Conservation (phyloP, 306 rosid species). For the Pyrus communis region DNA sequence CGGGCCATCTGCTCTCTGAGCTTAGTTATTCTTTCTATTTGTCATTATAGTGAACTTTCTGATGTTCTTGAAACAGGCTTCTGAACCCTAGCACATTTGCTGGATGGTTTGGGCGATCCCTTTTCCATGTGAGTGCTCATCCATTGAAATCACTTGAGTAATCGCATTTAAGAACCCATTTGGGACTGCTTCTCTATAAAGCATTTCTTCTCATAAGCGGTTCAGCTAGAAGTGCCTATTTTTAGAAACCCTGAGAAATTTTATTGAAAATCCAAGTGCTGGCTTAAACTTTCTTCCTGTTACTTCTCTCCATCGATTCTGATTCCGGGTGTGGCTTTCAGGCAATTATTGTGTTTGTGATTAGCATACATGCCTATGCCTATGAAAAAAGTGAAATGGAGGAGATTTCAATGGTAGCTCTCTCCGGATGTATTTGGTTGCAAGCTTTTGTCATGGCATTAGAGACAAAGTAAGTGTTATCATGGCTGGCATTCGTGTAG, state of each 20-base stretch:
- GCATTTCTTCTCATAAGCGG: neutral
- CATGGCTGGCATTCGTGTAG: neutral
- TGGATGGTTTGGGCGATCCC: slow-evolving; percentile 98
- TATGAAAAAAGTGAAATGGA: slow-evolving; percentile 90
- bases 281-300: slow-evolving; percentile 1
- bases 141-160: neutral
- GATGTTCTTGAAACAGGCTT: slow-evolving; percentile 53
- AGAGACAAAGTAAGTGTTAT: slow-evolving; percentile 83
- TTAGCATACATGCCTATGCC: slow-evolving; percentile 86
- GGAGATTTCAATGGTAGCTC: slow-evolving; percentile 90
- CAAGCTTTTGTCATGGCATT: slow-evolving; percentile 86
- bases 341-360: slow-evolving; percentile 81
- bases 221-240: neutral
- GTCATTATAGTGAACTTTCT: slow-evolving; percentile 1
- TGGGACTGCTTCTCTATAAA: neutral
- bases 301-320: slow-evolving; percentile 19
- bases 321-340: slow-evolving; percentile 28
- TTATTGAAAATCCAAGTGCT: neutral
- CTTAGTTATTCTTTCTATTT: neutral
- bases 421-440: slow-evolving; percentile 96
- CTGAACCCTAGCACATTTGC: slow-evolving; percentile 96
- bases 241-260: neutral
- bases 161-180: neutral
- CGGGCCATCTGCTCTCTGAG: neutral
- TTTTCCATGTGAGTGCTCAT: slow-evolving; percentile 78